Conservation (phyloP, 2,329 filamentous ascomycete species). For the Epicoccum sorghinum region DNA sequence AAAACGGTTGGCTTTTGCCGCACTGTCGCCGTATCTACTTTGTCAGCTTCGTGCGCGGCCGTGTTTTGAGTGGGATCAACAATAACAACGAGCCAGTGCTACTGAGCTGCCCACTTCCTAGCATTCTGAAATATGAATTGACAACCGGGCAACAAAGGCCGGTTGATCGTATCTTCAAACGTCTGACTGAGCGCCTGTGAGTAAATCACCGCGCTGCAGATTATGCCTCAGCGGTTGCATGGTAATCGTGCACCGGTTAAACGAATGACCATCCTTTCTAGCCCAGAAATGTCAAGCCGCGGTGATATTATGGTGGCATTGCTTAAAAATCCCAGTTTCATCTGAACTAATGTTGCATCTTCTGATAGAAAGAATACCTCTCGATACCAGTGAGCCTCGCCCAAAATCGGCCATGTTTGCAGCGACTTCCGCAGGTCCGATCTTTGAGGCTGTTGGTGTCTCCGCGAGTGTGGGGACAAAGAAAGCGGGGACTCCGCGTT, state of each 20-base stretch:
- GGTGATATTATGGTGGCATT: constrained; percentile 20
- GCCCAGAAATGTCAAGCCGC: constrained; percentile 9
- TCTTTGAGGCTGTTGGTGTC: background rate
- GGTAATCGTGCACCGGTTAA: constrained; percentile 9
- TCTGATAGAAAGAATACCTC: background rate
- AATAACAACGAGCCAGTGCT: background rate
- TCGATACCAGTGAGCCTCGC: background rate
- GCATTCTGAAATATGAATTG: no score
- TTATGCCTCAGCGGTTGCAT: background rate
- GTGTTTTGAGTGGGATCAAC: background rate
- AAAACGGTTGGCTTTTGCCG: constrained; percentile 20
- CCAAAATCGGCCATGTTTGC: constrained; percentile 6
- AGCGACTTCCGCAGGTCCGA: constrained; percentile 9
- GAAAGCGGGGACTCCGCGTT: constrained; percentile 25
- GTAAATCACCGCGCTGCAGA: background rate
- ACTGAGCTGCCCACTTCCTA: background rate
- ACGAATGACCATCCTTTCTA: constrained; percentile 5
- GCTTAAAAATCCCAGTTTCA: constrained; percentile 11
- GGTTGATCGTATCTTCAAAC: background rate
- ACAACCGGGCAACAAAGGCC: no score
- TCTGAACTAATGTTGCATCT: background rate
- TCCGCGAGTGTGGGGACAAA: constrained; percentile 13
- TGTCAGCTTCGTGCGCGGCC: constrained; percentile 8
- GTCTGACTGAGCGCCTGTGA: background rate
- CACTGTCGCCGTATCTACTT: constrained; percentile 13